phyloP scores from a whole-genome alignment of 352 stramenopile species.

The Pseudoperonospora humuli region DNA sequence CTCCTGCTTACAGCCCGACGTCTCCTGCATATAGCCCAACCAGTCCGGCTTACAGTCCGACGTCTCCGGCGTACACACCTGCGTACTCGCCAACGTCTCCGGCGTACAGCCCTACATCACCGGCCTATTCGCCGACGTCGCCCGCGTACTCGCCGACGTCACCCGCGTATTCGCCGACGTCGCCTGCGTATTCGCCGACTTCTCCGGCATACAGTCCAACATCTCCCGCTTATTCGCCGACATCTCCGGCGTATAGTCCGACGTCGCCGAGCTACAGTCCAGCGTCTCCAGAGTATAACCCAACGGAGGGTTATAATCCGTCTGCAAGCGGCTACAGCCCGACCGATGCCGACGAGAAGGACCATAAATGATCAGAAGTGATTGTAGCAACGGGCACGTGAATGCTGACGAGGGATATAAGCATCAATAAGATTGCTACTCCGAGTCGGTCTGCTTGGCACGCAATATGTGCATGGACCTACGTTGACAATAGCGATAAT shows the following conservation, averaged over 20 bases:
- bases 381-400: constrained; percentile 14
- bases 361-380: constrained; percentile 26
- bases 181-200: constrained; percentile 57
- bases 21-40: constrained; percentile 81
- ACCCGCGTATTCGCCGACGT: constrained; percentile 55
- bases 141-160: constrained; percentile 64
- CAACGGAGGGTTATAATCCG: constrained; percentile 72
- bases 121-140: constrained; percentile 57
- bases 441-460: constrained; percentile 3
- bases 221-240: constrained; percentile 69
- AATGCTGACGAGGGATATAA: constrained; percentile 3
- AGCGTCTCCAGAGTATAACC: constrained; percentile 75
- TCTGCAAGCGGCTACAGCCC: constrained; percentile 68
- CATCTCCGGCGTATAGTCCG: constrained; percentile 63
- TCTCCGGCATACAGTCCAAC: constrained; percentile 65
- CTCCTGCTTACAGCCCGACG: constrained; percentile 62
- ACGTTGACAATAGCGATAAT: constrained; percentile 7
- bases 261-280: constrained; percentile 71
- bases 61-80: constrained; percentile 80
- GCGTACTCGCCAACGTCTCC: constrained; percentile 60
- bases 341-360: constrained; percentile 54
- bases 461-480: constrained; percentile 10
- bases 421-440: not conserved
- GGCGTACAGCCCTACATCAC: constrained; percentile 56
- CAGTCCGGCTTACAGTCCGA: constrained; percentile 71